Evolutionary conservation across 192 early-diverging fungal species (phyloP).

Genomic region (Borealophlyctis nickersoniae): DNA sequence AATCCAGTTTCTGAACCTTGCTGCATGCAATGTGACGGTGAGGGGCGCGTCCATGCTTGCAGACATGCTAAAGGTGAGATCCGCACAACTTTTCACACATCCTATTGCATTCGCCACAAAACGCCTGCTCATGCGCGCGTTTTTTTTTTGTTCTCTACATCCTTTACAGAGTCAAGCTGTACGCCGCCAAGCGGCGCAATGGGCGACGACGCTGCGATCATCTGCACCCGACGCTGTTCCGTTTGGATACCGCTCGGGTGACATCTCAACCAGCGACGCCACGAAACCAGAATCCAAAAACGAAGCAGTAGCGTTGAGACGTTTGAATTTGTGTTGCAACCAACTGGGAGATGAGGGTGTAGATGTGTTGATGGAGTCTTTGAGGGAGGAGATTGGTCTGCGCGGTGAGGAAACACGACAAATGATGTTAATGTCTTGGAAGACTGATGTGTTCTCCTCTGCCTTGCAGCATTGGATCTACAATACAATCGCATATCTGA

Average conservation of each 20-base stretch:
- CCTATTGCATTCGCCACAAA: background rate
- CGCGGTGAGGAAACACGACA: conserved; percentile 7
- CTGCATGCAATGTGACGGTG: conserved; percentile 26
- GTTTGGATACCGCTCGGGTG: conserved; percentile 10
- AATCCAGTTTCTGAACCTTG: conserved; percentile 27
- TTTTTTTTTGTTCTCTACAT: background rate
- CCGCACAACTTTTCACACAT: no score
- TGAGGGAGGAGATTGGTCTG: conserved; percentile 39
- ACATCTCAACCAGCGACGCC: conserved; percentile 14
- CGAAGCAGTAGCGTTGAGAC: conserved; percentile 18
- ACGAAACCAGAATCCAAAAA: conserved; percentile 1
- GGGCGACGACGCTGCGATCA: conserved; percentile 23
- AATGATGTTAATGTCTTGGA: background rate
- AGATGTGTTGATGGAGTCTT: conserved; percentile 28
- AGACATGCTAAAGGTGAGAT: conserved; percentile 27
- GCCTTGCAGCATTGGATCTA: conserved; percentile 30
- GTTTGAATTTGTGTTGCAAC: conserved; percentile 36
- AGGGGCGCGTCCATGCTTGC: conserved; percentile 26
- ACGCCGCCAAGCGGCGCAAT: conserved; percentile 31
- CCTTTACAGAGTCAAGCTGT: conserved; percentile 23
- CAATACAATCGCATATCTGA: conserved; percentile 36
- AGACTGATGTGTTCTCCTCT: background rate
- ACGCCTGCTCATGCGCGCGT: background rate
- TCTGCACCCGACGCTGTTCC: conserved; percentile 17
- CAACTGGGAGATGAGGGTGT: conserved; percentile 31